Evolutionary conservation across 2,329 filamentous ascomycete species (phyloP).

Genomic region (Mycosphaerella sp.): DNA sequence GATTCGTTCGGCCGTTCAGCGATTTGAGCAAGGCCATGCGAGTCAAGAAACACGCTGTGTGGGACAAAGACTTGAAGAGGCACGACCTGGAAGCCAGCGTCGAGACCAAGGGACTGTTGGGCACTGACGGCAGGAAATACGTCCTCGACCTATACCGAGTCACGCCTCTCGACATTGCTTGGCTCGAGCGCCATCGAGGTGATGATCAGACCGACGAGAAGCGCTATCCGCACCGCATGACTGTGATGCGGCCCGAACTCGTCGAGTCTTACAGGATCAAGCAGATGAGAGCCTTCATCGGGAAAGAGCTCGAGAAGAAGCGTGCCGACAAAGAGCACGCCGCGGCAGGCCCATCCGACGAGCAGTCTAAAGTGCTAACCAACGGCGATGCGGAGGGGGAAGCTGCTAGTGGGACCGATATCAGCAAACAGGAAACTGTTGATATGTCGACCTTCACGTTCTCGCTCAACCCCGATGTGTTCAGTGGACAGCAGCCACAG

Average conservation of each 20-base stretch:
- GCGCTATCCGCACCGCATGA: conserved; percentile 91
- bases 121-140: conserved; percentile 94
- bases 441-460: conserved; percentile 85
- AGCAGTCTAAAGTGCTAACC: conserved; percentile 25
- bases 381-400: conserved; percentile 30
- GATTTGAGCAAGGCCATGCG: conserved; percentile 85
- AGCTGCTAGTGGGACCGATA: conserved; percentile 30
- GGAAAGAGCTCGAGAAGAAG: conserved; percentile 65
- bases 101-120: conserved; percentile 95
- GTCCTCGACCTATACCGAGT: conserved; percentile 95
- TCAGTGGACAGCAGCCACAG: conserved; percentile 85
- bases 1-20: conserved; percentile 76
- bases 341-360: conserved; percentile 14
- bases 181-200: conserved; percentile 72
- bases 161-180: conserved; percentile 81
- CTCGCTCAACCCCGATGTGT: conserved; percentile 88
- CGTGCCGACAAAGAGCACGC: conserved; percentile 34
- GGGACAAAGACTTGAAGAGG: conserved; percentile 90
- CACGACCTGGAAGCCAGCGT: conserved; percentile 93
- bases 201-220: conserved; percentile 47
- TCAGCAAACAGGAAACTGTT: conserved; percentile 58
- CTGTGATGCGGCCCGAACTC: conserved; percentile 82
- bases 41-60: conserved; percentile 91
- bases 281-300: conserved; percentile 86
- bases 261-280: conserved; percentile 77